Evolutionary conservation across 768 basidiomycete species (phyloP), one percentile per base, ranked within the genome.

Genomic region (Termitomyces sp.): DNA sequence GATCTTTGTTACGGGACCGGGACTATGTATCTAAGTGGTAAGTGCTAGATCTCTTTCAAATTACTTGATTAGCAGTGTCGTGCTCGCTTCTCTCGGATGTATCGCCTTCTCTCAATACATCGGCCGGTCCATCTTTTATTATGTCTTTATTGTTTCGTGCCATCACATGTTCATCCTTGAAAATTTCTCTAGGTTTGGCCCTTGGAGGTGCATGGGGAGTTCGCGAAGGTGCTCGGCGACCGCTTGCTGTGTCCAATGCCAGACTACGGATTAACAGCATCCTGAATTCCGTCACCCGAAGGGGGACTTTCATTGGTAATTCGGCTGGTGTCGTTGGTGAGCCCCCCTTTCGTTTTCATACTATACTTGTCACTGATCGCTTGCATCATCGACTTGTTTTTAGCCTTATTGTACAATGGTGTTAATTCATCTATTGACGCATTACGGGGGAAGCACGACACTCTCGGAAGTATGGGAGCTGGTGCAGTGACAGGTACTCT

Each of bases 1-100:
- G 97, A 99, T 78, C 77, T 99, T 60, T 98, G 95, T 84, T 98
- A 98, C 76, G 97, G 97, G 69, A 98, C 95, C 68, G 97, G 97
- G 63, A 95, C 95, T 65, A 97, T 95, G 79, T 99, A 99, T 86
- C 87, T 99, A 58, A 83, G 91, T 73, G 96, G 96, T 98, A 71
- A 71, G 93, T 87, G 62, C 54, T 60, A 58, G 72, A 80, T 79
- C 81, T 82, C 82, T 80, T 82, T 84, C 80, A 82, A 78, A 77
- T 82, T 80, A 78, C 79, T 78, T 61, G 72, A 79, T 81, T 78
- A 72, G 80, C 75, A 70, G 70, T 67, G 20, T 66, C 67, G 70
- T 75, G 72, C 70, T 78, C 77, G 78, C 75, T 76, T 79, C 27
- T 12, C n/a, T 72, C 75, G 73, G 68, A 67, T 72, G 73, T 81